Evolutionary conservation across 2,329 filamentous ascomycete species (phyloP).

Genomic region (Exophiala mesophila): DNA sequence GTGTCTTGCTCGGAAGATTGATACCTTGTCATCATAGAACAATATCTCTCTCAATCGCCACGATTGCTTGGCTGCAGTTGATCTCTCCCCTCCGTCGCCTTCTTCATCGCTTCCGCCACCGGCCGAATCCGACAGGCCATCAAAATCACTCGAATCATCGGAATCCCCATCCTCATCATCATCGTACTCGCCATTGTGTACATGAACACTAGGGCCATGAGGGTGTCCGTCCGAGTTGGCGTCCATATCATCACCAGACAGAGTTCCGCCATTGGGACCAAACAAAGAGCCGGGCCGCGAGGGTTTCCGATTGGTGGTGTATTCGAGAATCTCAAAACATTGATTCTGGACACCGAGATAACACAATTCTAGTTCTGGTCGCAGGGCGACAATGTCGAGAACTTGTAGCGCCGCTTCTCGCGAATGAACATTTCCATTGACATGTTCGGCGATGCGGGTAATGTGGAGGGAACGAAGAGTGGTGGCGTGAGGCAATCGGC

Average conservation of each 20-base stretch:
- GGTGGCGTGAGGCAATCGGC: constrained; percentile 64
- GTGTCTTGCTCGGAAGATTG: constrained; percentile 73
- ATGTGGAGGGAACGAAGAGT: constrained; percentile 68
- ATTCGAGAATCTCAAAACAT: constrained; percentile 77
- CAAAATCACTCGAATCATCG: constrained; percentile 29
- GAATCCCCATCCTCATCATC: constrained; percentile 37
- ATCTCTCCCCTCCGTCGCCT: constrained; percentile 47
- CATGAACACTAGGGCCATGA: constrained; percentile 25
- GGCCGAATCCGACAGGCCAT: constrained; percentile 33
- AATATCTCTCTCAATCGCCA: constrained; percentile 71
- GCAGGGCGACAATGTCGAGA: constrained; percentile 70
- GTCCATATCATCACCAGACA: constrained; percentile 20
- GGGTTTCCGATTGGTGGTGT: constrained; percentile 15
- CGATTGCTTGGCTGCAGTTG: constrained; percentile 28
- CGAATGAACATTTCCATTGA: constrained; percentile 54
- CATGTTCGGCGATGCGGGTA: constrained; percentile 60
- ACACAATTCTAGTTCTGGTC: constrained; percentile 70
- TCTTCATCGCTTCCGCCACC: constrained; percentile 44
- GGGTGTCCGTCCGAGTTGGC: constrained; percentile 16
- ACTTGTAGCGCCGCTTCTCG: constrained; percentile 71
- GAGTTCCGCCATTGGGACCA: constrained; percentile 1
- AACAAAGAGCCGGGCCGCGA: constrained; percentile 2
- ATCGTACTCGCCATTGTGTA: constrained; percentile 29
- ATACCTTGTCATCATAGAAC: constrained; percentile 79
- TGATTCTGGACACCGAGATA: constrained; percentile 72